Evolutionary conservation across 805 yeast genomes (phyloP).

Genomic region (Wickerhamiella hasegawae): DNA sequence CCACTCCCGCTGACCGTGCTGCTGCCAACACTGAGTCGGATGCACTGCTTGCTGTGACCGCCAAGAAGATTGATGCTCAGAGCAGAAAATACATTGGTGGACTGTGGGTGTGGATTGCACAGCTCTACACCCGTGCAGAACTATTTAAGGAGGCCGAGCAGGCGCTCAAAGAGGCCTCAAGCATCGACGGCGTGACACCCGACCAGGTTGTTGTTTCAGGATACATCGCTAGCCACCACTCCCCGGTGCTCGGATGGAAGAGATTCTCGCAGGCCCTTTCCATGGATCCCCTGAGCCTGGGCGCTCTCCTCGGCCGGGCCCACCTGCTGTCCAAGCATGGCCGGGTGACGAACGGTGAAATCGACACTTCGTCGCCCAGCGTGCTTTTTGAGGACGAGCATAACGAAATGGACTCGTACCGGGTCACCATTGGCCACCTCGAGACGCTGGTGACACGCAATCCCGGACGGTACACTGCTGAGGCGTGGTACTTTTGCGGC

Average conservation of each 20-base stretch:
- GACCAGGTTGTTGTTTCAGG: constrained; percentile 22
- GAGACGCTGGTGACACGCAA: constrained; percentile 13
- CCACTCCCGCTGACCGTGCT: constrained; percentile 1
- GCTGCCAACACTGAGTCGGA: constrained; percentile 1
- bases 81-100: constrained; percentile 30
- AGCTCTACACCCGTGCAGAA: constrained; percentile 42
- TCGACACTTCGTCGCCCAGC: constrained; percentile 1
- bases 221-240: constrained; percentile 4
- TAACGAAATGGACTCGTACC: constrained; percentile 3
- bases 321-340: constrained; percentile 1
- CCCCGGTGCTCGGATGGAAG: constrained; percentile 8
- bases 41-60: constrained; percentile 1
- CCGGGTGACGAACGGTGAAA: neutral
- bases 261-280: constrained; percentile 9
- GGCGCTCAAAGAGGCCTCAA: constrained; percentile 58
- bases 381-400: constrained; percentile 1
- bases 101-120: constrained; percentile 63
- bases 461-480: constrained; percentile 34
- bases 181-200: constrained; percentile 29
- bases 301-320: constrained; percentile 13
- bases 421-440: constrained; percentile 5
- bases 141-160: constrained; percentile 45
- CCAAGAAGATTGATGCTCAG: constrained; percentile 20
- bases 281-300: constrained; percentile 8
- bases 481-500: constrained; percentile 57